Conservation (phyloP, 148 eudicot genomes). For the Camellia granthamiana region DNA sequence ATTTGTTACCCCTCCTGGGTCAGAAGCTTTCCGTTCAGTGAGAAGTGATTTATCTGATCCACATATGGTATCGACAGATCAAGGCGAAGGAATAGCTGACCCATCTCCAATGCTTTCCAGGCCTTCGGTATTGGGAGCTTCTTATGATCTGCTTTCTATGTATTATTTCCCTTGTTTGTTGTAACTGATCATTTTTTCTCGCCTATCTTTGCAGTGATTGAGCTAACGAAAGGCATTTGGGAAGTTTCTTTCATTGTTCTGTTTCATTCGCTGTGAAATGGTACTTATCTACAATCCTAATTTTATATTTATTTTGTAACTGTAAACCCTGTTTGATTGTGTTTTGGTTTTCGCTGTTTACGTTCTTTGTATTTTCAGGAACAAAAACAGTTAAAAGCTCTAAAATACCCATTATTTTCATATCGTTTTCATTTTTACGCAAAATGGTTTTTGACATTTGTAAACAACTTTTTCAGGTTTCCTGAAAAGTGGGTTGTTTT, state of each 20-base stretch:
- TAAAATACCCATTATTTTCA: no score
- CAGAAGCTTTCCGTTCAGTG: constrained; percentile 24
- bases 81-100: constrained; percentile 15
- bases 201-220: not conserved
- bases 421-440: no score
- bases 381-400: no score
- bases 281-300: not conserved
- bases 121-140: constrained; percentile 12
- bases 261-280: not conserved
- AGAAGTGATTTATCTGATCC: constrained; percentile 28
- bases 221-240: constrained; percentile 3
- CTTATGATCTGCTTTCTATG: not conserved
- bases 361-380: no score
- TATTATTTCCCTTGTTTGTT: not conserved
- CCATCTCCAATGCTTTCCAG: constrained; percentile 24
- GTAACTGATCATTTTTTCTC: not conserved
- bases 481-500: no score
- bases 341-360: no score
- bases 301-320: not conserved
- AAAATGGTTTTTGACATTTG: no score
- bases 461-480: no score
- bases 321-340: no score
- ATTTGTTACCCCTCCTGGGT: constrained; percentile 13
- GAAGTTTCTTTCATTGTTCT: not conserved
- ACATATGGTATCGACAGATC: constrained; percentile 19